phyloP scores from a whole-genome alignment of 441 rosid genomes.

The Gossypium davidsonii region DNA sequence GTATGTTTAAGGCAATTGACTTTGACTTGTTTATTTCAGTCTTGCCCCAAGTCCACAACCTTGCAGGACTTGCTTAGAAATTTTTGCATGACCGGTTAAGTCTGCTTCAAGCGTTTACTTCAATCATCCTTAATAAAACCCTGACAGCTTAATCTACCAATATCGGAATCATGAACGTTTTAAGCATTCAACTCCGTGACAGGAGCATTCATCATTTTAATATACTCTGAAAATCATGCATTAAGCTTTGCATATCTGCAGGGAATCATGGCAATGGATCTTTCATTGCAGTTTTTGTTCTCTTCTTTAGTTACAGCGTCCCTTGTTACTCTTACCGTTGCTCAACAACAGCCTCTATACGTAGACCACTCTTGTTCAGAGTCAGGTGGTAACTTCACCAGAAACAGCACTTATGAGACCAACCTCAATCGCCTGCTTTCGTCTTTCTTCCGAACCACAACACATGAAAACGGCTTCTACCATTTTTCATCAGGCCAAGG shows the following conservation, averaged over 20 bases:
- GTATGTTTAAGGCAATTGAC: not conserved
- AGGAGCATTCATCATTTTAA: not conserved
- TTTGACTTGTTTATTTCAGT: not conserved
- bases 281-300: not conserved
- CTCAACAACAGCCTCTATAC: not conserved
- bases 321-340: not conserved
- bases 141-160: not conserved
- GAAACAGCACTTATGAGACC: slow-evolving; percentile 24
- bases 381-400: slow-evolving; percentile 26
- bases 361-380: not conserved
- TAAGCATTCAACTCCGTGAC: not conserved
- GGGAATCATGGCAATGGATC: not conserved
- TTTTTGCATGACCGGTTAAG: not conserved
- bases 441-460: slow-evolving; percentile 14
- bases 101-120: not conserved
- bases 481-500: slow-evolving; percentile 18
- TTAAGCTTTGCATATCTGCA: no score
- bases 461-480: slow-evolving; percentile 22
- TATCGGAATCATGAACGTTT: not conserved
- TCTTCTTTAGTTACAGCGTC: not conserved
- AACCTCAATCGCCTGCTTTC: slow-evolving; percentile 30
- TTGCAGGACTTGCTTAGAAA: not conserved
- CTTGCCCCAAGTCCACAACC: not conserved
- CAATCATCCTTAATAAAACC: not conserved
- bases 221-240: not conserved